Conservation (phyloP, 352 stramenopile species). For the Pythium aristosporum region DNA sequence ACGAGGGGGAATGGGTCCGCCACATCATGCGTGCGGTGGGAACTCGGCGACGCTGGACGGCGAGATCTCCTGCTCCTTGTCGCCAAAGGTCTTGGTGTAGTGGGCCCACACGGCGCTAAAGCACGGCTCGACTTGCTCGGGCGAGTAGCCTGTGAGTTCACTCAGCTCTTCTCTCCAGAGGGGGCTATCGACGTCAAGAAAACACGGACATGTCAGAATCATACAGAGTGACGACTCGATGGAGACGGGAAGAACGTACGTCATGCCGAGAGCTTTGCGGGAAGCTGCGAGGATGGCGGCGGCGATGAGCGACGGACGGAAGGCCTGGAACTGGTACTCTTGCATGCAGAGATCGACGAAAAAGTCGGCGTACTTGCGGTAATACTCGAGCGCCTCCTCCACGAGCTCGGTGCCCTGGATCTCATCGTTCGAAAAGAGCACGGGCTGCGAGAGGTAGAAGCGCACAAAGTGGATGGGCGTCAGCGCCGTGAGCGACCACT, state of each 20-base stretch:
- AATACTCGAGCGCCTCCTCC: conserved; percentile 76
- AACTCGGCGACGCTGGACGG: conserved; percentile 62
- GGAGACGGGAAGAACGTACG: conserved; percentile 25
- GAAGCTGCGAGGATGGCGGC: conserved; percentile 74
- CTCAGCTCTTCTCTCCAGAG: conserved; percentile 84
- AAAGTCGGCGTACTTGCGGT: conserved; percentile 85
- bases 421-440: conserved; percentile 79
- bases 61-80: conserved; percentile 75
- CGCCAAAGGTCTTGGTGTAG: conserved; percentile 72
- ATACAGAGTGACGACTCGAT: background rate
- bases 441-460: conserved; percentile 75
- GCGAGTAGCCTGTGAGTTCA: conserved; percentile 76
- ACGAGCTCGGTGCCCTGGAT: conserved; percentile 70
- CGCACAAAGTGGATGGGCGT: conserved; percentile 80
- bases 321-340: conserved; percentile 85
- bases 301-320: conserved; percentile 76
- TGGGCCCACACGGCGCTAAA: conserved; percentile 84
- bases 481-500: conserved; percentile 67
- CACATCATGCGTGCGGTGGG: conserved; percentile 22
- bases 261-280: conserved; percentile 75
- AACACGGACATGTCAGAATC: background rate
- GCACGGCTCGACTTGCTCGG: conserved; percentile 77
- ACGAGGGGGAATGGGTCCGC: background rate
- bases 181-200: conserved; percentile 31
- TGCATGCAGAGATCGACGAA: conserved; percentile 84